Evolutionary conservation across 495 filamentous ascomycete species (phyloP), one percentile per base, ranked within the genome.

Genomic region (Penicillium salamii): DNA sequence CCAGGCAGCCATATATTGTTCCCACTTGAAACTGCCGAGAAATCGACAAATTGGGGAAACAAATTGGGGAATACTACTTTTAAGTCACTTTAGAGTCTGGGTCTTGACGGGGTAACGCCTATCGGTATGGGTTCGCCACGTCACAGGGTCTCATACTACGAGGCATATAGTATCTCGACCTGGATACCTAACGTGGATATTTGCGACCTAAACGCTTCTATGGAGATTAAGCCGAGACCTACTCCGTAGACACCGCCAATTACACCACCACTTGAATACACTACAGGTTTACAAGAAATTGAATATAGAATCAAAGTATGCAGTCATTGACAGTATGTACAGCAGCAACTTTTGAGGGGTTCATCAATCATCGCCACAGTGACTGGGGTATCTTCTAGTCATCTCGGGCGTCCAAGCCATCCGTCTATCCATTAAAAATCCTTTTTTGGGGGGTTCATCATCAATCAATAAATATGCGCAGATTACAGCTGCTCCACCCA

Each of bases 401-500:
- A 61, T 64, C 52, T 68, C 61, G 56, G 58, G 60, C 46, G 48
- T 58, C 54, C 53, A 54, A 51, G 46, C 59, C 62, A 64, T 62
- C 51, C 52, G 44, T 73, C 68, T 71, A 71, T 73, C 61, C 67
- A 69, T 72, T 69, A 68, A 50, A 42, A 48, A 53, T 58, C 52
- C 52, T 39, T 53, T 61, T 43, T 42, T 33, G 39, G n/a, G n/a
- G n/a, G n/a, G 46, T 50, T 62, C 50, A 49, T 67, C 63, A 71
- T 63, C 42, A 49, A 46, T 52, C 42, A 29, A 29, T 46, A 42
- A 45, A 20, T 46, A 17, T 29, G 50, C 44, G 45, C 51, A 31
- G 50, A 38, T 67, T 61, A 74, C 55, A 75, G 64, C 65, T 73
- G 69, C 59, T 75, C 68, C 20, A 57, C 68, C 71, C 71, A 73